A percentile compares a stretch with the other conserved stretches of the same genome.
phyloP scores from a whole-genome alignment of 495 filamentous ascomycete genomes.

The Ramalina peruviana region DNA sequence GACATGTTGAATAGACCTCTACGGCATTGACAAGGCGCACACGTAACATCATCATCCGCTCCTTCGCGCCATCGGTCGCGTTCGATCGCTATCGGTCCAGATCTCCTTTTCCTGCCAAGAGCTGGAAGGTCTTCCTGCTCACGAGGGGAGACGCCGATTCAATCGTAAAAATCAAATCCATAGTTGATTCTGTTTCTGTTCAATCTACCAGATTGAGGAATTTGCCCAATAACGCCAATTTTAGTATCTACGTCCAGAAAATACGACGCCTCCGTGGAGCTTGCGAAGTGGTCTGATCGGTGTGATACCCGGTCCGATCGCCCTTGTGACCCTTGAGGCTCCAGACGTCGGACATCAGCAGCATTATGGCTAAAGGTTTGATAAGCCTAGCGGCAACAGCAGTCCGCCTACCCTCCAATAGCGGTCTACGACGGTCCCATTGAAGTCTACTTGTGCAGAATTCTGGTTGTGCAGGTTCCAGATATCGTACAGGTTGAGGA shows the following conservation, averaged over 20 bases:
- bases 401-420: background rate
- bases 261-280: too few relatives aligned
- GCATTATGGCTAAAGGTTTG: too few relatives aligned
- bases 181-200: too few relatives aligned
- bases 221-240: too few relatives aligned
- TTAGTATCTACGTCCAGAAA: too few relatives aligned
- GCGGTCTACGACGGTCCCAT: background rate
- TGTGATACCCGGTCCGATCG: constrained; percentile 7
- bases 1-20: background rate
- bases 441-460: too few relatives aligned
- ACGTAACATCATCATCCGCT: background rate
- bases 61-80: background rate
- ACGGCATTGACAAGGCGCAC: background rate
- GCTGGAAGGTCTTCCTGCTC: too few relatives aligned
- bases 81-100: background rate
- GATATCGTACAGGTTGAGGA: constrained; percentile 9
- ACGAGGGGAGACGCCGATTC: too few relatives aligned
- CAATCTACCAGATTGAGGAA: too few relatives aligned
- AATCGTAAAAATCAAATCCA: too few relatives aligned
- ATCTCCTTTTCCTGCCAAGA: too few relatives aligned
- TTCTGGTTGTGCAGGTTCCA: background rate
- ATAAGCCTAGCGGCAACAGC: too few relatives aligned
- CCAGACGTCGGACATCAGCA: background rate
- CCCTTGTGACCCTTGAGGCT: constrained; percentile 2
- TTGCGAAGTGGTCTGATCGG: background rate